phyloP scores from a whole-genome alignment of 2,329 filamentous ascomycete genomes.

The Chalaropsis thielavioides region DNA sequence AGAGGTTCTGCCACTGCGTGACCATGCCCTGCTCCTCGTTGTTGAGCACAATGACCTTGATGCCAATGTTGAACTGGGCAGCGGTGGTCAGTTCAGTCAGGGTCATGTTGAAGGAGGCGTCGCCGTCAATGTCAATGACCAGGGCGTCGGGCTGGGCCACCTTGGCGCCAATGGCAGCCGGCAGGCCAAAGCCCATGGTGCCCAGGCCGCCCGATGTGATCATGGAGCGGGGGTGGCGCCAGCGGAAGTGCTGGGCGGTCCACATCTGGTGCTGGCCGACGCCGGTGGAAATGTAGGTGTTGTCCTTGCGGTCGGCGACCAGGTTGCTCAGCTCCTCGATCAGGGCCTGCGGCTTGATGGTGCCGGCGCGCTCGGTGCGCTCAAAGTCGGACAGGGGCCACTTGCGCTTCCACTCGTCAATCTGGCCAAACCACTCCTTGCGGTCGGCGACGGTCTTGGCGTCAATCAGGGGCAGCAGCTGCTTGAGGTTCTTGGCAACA shows the following conservation, averaged over 20 bases:
- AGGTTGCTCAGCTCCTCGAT: conserved; percentile 82
- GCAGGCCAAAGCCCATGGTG: conserved; percentile 83
- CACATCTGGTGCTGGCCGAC: conserved; percentile 99
- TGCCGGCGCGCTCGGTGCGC: conserved; percentile 54
- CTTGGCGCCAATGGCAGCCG: conserved; percentile 89
- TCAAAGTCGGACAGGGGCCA: conserved; percentile 80
- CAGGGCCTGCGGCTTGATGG: conserved; percentile 89
- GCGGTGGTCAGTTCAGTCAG: conserved; percentile 88
- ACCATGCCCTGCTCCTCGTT: conserved; percentile 97
- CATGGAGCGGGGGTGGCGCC: conserved; percentile 83
- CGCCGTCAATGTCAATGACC: conserved; percentile 91
- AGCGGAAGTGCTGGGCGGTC: conserved; percentile 92
- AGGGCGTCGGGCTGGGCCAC: conserved; percentile 62
- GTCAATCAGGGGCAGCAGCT: conserved; percentile 60
- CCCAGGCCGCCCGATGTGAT: conserved; percentile 88
- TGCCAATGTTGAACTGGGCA: conserved; percentile 87
- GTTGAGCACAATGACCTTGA: conserved; percentile 90
- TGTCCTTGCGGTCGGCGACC: conserved; percentile 63
- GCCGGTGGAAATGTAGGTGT: conserved; percentile 80
- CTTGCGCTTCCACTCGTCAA: conserved; percentile 76
- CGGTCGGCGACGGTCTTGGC: conserved; percentile 48
- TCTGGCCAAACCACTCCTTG: conserved; percentile 78
- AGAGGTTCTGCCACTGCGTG: conserved; percentile 89
- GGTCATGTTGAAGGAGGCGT: conserved; percentile 99
- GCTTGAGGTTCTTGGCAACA: conserved; percentile 61